phyloP scores from a whole-genome alignment of 2,329 filamentous ascomycete species.

The Seiridium unicorne region DNA sequence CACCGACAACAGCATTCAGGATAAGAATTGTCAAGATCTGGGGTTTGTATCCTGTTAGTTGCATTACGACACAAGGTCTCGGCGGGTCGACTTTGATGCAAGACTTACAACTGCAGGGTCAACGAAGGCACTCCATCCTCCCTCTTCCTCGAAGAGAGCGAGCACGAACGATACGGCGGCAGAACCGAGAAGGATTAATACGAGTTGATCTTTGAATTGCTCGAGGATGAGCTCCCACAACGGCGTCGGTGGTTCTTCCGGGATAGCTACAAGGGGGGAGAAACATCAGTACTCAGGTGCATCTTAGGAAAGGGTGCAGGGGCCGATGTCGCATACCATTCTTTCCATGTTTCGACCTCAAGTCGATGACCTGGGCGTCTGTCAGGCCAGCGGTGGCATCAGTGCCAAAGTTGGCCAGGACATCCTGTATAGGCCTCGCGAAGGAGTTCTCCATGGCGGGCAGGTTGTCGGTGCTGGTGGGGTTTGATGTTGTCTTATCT shows the following conservation, averaged over 20 bases:
- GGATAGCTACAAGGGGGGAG: constrained; percentile 44
- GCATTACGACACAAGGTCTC: neutral
- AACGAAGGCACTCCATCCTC: constrained; percentile 96
- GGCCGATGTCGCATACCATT: constrained; percentile 53
- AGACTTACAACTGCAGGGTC: constrained; percentile 85
- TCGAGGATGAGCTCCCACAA: constrained; percentile 96
- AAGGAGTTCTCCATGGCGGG: constrained; percentile 62
- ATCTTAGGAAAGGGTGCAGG: neutral
- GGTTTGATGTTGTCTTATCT: constrained; percentile 15
- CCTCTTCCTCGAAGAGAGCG: constrained; percentile 87
- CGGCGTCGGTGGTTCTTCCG: constrained; percentile 92
- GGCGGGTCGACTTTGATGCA: neutral
- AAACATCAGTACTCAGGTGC: constrained; percentile 1
- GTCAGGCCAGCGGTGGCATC: constrained; percentile 54
- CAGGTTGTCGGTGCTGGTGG: constrained; percentile 12
- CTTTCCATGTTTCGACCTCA: constrained; percentile 59
- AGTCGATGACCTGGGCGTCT: constrained; percentile 55
- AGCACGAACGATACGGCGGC: constrained; percentile 91
- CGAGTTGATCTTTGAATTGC: constrained; percentile 98
- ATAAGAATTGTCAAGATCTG: constrained; percentile 96
- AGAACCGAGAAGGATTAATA: constrained; percentile 90
- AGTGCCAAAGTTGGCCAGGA: constrained; percentile 59
- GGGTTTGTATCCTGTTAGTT: constrained; percentile 12
- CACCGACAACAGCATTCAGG: constrained; percentile 93
- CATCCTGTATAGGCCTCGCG: constrained; percentile 53